Evolutionary conservation across 2,329 filamentous ascomycete species (phyloP), one percentile per base, ranked within the genome.

Genomic region (Zarea fungicola): DNA sequence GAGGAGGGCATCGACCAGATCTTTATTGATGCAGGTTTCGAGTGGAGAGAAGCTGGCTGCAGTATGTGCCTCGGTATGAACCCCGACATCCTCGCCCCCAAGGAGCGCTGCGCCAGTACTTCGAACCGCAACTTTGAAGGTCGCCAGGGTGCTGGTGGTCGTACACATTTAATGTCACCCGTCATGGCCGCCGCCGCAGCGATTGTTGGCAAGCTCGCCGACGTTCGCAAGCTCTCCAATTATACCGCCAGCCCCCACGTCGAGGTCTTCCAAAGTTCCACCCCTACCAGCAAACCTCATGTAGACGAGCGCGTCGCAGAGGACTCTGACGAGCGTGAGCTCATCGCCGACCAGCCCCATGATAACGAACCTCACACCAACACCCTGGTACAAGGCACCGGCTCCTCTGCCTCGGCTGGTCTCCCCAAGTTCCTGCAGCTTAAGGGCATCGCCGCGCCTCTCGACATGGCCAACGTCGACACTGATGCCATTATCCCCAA

Each of bases 1-100:
- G 74, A 80, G 3, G 93, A 97, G 69, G 92, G 92, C 46, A 82
- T 99, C 5, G 89, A 97, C 71, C 89, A 90, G 74, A 87, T 96
- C 63, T 97, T 99, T 69, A 63, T 73, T 8, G 89, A 95, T 53
- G 91, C 93, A 42, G 93, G 93, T 7, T 97, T 97, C 58, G 92
- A 97, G 67, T 97, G 92, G 92, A 83, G 93, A 65, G 93, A 99
- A 73, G 93, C 93, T 57, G 93, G 93, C 42, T 99, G 93, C 80
- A 95, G 89, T 54, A 99, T 99, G 93, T 97, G 93, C 66, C 79
- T 99, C 48, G 93, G 93, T 65, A 99, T 99, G 92, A 99, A 99
- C 75, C 92, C 93, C 0, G 93, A 99, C 66, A 97, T 99, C 55
- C 80, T 97, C 40, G 83, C 90, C 2, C 91, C 93, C 47, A 81